Percentiles rank a stretch among this genome's conserved stretches.
Evolutionary conservation across 2,329 filamentous ascomycete genomes (phyloP).

Genomic region (Akanthomyces dipterigenus): DNA sequence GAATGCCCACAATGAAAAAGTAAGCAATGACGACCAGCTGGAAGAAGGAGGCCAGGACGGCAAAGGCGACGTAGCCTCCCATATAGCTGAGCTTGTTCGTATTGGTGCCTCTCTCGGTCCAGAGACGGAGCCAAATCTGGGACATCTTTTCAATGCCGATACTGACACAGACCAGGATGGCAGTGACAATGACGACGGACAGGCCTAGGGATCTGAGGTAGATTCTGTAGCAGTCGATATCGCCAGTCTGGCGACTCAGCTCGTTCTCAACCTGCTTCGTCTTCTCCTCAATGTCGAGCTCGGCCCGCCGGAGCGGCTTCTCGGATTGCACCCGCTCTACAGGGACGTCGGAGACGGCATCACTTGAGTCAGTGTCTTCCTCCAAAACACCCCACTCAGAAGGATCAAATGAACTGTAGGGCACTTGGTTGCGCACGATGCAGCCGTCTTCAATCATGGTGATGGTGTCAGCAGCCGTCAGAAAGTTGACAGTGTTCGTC

Average conservation of each 20-base stretch:
- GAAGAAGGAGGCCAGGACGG: conserved; percentile 15
- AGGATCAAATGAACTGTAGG: conserved; percentile 16
- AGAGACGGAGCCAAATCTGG: conserved; percentile 22
- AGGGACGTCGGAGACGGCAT: neutral
- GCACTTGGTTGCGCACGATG: conserved; percentile 20
- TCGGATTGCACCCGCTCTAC: neutral
- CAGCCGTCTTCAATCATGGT: conserved; percentile 19
- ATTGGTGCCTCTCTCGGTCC: conserved; percentile 21
- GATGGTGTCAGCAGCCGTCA: conserved; percentile 19
- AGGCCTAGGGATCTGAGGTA: conserved; percentile 22
- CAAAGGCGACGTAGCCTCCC: conserved; percentile 20
- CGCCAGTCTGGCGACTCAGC: conserved; percentile 22
- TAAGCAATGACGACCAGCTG: conserved; percentile 14
- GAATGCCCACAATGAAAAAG: conserved; percentile 20
- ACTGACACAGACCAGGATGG: conserved; percentile 13
- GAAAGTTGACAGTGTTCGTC: conserved; percentile 29
- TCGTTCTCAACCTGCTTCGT: conserved; percentile 16
- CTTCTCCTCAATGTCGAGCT: neutral
- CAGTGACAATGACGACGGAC: conserved; percentile 15
- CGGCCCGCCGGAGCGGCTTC: neutral
- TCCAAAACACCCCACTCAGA: conserved; percentile 16
- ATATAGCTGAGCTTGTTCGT: conserved; percentile 16
- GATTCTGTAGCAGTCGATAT: conserved; percentile 23
- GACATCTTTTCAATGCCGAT: conserved; percentile 19
- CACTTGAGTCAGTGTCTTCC: neutral